Percentiles rank a stretch among this genome's conserved stretches.
phyloP scores from a whole-genome alignment of 1,284 basidiomycete genomes.

The Trametes sp. region DNA sequence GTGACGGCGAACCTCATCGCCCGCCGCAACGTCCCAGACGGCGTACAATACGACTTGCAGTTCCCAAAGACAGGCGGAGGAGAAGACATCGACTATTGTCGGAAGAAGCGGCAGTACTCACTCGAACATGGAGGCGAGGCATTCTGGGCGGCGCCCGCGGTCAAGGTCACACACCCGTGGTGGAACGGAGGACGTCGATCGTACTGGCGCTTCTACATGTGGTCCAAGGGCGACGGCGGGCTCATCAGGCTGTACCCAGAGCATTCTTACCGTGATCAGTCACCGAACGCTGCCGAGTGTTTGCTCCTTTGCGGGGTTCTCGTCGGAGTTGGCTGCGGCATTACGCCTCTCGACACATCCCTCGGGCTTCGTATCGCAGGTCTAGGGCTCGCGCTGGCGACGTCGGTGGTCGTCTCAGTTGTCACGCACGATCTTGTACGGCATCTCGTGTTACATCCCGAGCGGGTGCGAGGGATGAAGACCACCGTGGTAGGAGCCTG shows the following conservation, averaged over 20 bases:
- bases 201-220: constrained; percentile 64
- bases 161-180: constrained; percentile 62
- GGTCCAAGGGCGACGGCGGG: constrained; percentile 64
- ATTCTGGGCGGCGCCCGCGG: constrained; percentile 57
- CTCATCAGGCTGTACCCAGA: constrained; percentile 58
- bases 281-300: constrained; percentile 60
- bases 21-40: constrained; percentile 54
- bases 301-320: constrained; percentile 42
- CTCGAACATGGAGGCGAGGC: constrained; percentile 46
- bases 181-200: constrained; percentile 58
- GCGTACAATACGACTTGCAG: constrained; percentile 50
- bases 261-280: constrained; percentile 52
- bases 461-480: constrained; percentile 44
- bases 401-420: constrained; percentile 51
- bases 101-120: constrained; percentile 53
- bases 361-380: constrained; percentile 11
- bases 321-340: constrained; percentile 23
- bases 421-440: constrained; percentile 56
- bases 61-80: constrained; percentile 73
- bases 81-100: constrained; percentile 68
- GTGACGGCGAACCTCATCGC: constrained; percentile 66
- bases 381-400: constrained; percentile 36
- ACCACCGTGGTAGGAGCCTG: constrained; percentile 44
- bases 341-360: constrained; percentile 21
- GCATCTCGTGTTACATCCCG: constrained; percentile 51